phyloP scores from a whole-genome alignment of 2,329 filamentous ascomycete genomes.

The Aspergillus phoenicis region DNA sequence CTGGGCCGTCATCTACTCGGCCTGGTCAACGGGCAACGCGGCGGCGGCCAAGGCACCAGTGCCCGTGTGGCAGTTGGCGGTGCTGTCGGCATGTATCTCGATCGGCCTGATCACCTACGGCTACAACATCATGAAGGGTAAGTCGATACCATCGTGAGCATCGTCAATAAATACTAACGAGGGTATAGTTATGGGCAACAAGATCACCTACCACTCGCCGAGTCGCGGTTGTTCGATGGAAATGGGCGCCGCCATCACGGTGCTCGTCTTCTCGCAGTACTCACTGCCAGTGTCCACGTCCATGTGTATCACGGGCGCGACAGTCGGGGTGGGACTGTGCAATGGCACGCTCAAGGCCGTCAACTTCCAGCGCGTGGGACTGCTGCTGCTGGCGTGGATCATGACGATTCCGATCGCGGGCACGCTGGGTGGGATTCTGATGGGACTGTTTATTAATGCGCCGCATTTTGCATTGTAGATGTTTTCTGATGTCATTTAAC shows the following conservation, averaged over 20 bases:
- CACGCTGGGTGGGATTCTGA: constrained; percentile 56
- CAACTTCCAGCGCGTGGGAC: constrained; percentile 73
- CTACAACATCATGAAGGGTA: constrained; percentile 82
- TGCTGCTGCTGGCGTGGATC: constrained; percentile 69
- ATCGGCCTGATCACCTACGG: constrained; percentile 73
- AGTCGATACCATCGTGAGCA: constrained; percentile 25
- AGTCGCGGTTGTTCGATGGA: constrained; percentile 70
- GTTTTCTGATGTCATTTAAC: not conserved
- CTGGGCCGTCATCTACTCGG: constrained; percentile 70
- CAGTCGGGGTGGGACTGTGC: constrained; percentile 75
- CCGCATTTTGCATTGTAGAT: constrained; percentile 53
- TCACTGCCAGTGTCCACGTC: constrained; percentile 74
- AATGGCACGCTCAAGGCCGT: constrained; percentile 72
- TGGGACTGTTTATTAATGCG: constrained; percentile 60
- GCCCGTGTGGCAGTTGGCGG: constrained; percentile 74
- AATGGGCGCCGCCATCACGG: constrained; percentile 75
- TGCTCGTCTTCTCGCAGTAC: constrained; percentile 75
- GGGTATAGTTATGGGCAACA: constrained; percentile 73
- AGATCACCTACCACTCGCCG: constrained; percentile 71
- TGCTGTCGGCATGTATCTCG: constrained; percentile 65
- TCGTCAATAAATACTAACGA: constrained; percentile 17
- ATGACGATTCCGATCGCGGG: constrained; percentile 65
- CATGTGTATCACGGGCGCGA: constrained; percentile 80
- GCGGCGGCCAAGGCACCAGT: constrained; percentile 66
- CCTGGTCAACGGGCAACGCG: constrained; percentile 66